Percentiles rank a stretch among this genome's conserved stretches.
Evolutionary conservation across 176 grass and related monocot genomes (phyloP).

Genomic region (Aegilops bicornis): DNA sequence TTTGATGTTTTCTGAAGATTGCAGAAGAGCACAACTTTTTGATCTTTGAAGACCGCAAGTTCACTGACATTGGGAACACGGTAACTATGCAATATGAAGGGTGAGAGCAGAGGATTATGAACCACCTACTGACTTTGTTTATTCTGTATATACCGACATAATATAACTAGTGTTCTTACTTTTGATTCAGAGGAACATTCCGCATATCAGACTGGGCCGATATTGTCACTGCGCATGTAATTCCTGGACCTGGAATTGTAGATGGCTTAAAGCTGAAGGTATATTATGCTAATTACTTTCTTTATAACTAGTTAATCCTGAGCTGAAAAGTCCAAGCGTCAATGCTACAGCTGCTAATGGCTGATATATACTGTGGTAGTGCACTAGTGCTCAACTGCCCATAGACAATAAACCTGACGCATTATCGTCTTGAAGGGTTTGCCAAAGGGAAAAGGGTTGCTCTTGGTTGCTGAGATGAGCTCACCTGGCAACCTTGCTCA

Average conservation of each 20-base stretch:
- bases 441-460: slow-evolving; percentile 64
- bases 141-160: not conserved
- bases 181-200: slow-evolving; percentile 69
- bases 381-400: not conserved
- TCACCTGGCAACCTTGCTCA: slow-evolving; percentile 86
- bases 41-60: slow-evolving; percentile 92
- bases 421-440: slow-evolving; percentile 74
- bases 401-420: not conserved
- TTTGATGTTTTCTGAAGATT: slow-evolving; percentile 56
- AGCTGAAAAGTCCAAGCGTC: not conserved
- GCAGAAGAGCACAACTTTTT: slow-evolving; percentile 82
- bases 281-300: not conserved
- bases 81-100: slow-evolving; percentile 97
- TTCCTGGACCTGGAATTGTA: slow-evolving; percentile 85
- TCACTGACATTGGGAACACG: slow-evolving; percentile 92
- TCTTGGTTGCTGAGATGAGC: slow-evolving; percentile 94
- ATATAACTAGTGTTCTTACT: not conserved
- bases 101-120: slow-evolving; percentile 35
- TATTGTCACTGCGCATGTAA: slow-evolving; percentile 82
- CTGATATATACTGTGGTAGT: not conserved
- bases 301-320: not conserved
- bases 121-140: not conserved
- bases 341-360: not conserved
- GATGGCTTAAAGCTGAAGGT: slow-evolving; percentile 95
- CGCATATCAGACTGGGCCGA: slow-evolving; percentile 91